A percentile compares a stretch with the other conserved stretches of the same genome.
phyloP scores from a whole-genome alignment of 352 stramenopile genomes.

The Phytopythium mirpurense region DNA sequence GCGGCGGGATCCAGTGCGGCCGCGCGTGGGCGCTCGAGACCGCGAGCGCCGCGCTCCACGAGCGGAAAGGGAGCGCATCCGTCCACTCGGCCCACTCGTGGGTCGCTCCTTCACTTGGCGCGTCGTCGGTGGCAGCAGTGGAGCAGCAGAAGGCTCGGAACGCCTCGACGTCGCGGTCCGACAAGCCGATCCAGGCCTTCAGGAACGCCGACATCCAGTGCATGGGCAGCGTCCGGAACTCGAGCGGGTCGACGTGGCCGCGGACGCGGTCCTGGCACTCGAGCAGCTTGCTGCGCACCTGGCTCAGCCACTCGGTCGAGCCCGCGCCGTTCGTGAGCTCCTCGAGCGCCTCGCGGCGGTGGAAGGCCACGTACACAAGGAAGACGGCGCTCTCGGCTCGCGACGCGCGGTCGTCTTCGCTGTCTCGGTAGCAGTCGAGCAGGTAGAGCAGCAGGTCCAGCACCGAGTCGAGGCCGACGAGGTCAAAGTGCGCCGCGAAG shows the following conservation, averaged over 20 bases:
- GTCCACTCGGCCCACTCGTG: not conserved
- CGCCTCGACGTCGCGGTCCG: constrained; percentile 26
- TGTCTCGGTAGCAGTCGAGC: constrained; percentile 16
- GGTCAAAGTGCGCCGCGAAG: constrained; percentile 35
- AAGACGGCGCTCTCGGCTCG: constrained; percentile 16
- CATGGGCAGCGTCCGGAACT: constrained; percentile 22
- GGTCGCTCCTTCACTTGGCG: not conserved
- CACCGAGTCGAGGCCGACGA: constrained; percentile 26
- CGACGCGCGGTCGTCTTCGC: not conserved
- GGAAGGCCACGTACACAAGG: constrained; percentile 36
- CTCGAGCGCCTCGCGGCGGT: constrained; percentile 22
- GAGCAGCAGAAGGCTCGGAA: constrained; percentile 30
- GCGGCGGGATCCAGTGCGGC: not conserved
- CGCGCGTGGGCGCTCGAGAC: not conserved
- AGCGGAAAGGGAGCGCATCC: not conserved
- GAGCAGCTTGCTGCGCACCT: constrained; percentile 5
- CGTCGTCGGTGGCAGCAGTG: constrained; percentile 11
- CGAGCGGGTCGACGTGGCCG: constrained; percentile 17
- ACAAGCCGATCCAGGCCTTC: constrained; percentile 44
- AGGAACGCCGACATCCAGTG: constrained; percentile 49
- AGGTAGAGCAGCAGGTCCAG: constrained; percentile 22
- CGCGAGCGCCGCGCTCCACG: not conserved
- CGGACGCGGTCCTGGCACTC: constrained; percentile 33
- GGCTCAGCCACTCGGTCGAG: not conserved
- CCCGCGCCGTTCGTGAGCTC: not conserved